Evolutionary conservation across 1,284 basidiomycete species (phyloP).

Genomic region (Trichosporon faecale): DNA sequence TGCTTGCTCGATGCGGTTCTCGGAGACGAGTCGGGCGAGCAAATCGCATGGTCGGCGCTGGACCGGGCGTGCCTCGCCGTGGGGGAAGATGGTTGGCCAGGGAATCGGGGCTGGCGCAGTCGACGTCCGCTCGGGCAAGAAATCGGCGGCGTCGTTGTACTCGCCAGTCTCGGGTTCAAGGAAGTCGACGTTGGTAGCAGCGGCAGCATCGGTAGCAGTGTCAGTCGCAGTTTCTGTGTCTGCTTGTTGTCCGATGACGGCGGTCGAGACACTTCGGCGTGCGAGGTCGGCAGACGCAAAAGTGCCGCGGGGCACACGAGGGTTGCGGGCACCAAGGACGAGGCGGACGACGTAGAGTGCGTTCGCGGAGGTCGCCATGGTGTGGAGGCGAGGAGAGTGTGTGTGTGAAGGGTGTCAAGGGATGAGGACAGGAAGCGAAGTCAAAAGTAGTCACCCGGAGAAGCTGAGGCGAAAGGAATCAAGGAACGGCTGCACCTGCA

Average conservation of each 20-base stretch:
- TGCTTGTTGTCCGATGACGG: constrained; percentile 2
- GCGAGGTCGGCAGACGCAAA: background rate
- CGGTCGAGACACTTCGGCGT: constrained; percentile 12
- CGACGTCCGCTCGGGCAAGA: constrained; percentile 26
- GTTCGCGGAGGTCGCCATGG: constrained; percentile 22
- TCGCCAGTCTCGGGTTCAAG: constrained; percentile 37
- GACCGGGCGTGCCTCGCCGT: constrained; percentile 11
- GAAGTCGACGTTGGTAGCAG: constrained; percentile 22
- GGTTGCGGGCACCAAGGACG: constrained; percentile 12
- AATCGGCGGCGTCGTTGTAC: constrained; percentile 28
- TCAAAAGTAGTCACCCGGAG: background rate
- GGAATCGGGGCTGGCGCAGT: constrained; percentile 29
- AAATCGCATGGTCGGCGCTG: constrained; percentile 32
- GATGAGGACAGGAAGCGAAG: background rate
- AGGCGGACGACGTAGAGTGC: constrained; percentile 28
- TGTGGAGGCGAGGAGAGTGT: background rate
- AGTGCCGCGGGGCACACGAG: background rate
- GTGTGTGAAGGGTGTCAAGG: background rate
- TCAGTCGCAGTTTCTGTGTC: background rate
- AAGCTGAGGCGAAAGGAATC: background rate
- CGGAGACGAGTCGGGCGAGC: constrained; percentile 31
- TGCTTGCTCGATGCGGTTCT: constrained; percentile 26
- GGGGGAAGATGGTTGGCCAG: constrained; percentile 42
- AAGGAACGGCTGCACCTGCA: background rate
- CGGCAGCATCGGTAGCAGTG: background rate